A percentile compares a stretch with the other conserved stretches of the same genome.
These are phyloP conservation scores for Brassica nigra DNA, from an alignment of 345 rosid species.

Conservation along the genomic window DNA sequence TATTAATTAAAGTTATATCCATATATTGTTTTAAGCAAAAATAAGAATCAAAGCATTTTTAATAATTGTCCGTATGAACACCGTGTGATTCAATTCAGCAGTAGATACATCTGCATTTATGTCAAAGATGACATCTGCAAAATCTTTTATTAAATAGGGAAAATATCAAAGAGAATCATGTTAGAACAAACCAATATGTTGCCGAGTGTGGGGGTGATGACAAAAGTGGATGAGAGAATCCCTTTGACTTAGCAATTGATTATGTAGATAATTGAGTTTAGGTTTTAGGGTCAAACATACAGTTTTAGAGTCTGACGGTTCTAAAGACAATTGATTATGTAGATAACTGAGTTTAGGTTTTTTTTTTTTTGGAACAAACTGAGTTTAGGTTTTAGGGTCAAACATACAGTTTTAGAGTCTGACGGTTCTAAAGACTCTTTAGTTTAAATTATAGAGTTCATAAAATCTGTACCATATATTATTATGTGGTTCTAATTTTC, in stretches of 20 bases:
- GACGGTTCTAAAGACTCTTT: background rate
- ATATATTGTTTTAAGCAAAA: background rate
- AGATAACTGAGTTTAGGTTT: too few relatives aligned
- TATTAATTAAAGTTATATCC: background rate
- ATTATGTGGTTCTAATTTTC: background rate
- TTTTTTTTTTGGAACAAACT: too few relatives aligned
- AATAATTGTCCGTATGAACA: conserved; percentile 23
- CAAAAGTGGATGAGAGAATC: conserved; percentile 29
- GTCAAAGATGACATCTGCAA: conserved; percentile 35
- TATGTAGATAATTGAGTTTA: background rate
- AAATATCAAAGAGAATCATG: conserved; percentile 36
- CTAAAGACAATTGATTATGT: too few relatives aligned
- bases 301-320: background rate
- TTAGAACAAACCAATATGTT: conserved; percentile 19
- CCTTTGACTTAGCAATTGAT: conserved; percentile 16
- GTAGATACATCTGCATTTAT: conserved; percentile 4
- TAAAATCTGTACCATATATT: background rate
- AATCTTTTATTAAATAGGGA: conserved; percentile 24
- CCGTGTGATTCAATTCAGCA: conserved; percentile 5
- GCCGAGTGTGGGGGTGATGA: conserved; percentile 33
- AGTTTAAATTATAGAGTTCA: background rate
- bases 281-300: background rate
- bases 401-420: background rate
- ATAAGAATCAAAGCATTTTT: background rate
- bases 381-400: conserved; percentile 3